These are phyloP conservation scores for Microthyrium microscopicum DNA, from an alignment of 2,329 filamentous ascomycete genomes.

Conservation along the genomic window DNA sequence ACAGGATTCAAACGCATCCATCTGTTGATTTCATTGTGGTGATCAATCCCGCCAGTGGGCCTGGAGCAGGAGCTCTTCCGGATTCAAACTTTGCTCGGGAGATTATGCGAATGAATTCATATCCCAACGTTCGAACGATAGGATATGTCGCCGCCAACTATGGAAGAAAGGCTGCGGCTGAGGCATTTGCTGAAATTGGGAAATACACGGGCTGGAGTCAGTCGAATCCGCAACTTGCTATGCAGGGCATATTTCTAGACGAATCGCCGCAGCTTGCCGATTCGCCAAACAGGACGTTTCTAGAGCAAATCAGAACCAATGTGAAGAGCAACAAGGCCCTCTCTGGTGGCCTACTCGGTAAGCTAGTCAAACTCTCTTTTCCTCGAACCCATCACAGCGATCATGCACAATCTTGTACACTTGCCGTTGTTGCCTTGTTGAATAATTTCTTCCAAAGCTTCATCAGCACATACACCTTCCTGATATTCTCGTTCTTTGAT, in stretches of 20 bases:
- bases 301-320: slow-evolving; percentile 2
- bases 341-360: slow-evolving; percentile 3
- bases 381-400: no score
- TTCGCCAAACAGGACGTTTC: slow-evolving; percentile 3
- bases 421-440: no score
- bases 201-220: slow-evolving; percentile 29
- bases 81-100: slow-evolving; percentile 27
- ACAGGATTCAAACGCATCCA: slow-evolving; percentile 22
- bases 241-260: slow-evolving; percentile 34
- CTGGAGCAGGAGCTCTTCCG: slow-evolving; percentile 25
- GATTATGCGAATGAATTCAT: slow-evolving; percentile 22
- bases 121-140: slow-evolving; percentile 32
- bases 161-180: slow-evolving; percentile 14
- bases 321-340: slow-evolving; percentile 6
- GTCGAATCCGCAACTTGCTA: slow-evolving; percentile 20
- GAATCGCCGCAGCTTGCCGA: slow-evolving; percentile 22
- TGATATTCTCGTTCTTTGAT: neutral
- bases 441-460: no score
- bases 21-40: slow-evolving; percentile 32
- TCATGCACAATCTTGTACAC: no score
- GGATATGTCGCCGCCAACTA: slow-evolving; percentile 36
- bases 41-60: slow-evolving; percentile 32
- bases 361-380: no score
- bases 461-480: neutral
- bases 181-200: slow-evolving; percentile 23